A percentile compares a stretch with the other conserved stretches of the same genome.
phyloP scores from a whole-genome alignment of 352 stramenopile genomes.

The Globisporangium ultimum region DNA sequence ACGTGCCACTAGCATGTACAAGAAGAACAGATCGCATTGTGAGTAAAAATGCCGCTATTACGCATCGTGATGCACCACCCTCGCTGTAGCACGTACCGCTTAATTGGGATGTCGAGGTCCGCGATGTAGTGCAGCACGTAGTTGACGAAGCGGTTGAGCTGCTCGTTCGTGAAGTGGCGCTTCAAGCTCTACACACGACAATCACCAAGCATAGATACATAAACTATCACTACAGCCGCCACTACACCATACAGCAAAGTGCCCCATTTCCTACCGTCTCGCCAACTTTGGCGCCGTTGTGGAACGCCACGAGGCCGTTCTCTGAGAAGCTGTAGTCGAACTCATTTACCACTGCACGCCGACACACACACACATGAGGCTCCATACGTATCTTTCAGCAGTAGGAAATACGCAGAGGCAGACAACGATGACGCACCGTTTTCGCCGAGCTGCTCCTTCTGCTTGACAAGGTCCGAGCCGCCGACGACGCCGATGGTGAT shows the following conservation, averaged over 20 bases:
- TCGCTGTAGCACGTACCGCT: slow-evolving; percentile 53
- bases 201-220: not conserved
- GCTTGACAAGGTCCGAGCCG: slow-evolving; percentile 98
- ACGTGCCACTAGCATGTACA: slow-evolving; percentile 86
- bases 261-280: slow-evolving; percentile 52
- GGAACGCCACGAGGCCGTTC: slow-evolving; percentile 98
- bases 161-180: slow-evolving; percentile 94
- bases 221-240: not conserved
- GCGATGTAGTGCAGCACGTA: slow-evolving; percentile 94
- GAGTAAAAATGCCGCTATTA: too few relatives aligned
- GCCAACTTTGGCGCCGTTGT: slow-evolving; percentile 91
- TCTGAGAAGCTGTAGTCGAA: slow-evolving; percentile 99
- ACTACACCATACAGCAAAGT: not conserved
- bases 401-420: not conserved
- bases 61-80: not conserved
- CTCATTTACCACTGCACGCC: slow-evolving; percentile 83
- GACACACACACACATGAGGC: not conserved
- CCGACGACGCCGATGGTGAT: slow-evolving; percentile 98
- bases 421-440: slow-evolving; percentile 64
- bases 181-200: slow-evolving; percentile 82
- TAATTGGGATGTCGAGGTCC: slow-evolving; percentile 95
- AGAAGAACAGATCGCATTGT: not conserved
- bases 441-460: slow-evolving; percentile 98
- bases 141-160: slow-evolving; percentile 98
- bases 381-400: not conserved